Conservation (phyloP, 2,329 filamentous ascomycete species). For the Microcyclosporella mali region DNA sequence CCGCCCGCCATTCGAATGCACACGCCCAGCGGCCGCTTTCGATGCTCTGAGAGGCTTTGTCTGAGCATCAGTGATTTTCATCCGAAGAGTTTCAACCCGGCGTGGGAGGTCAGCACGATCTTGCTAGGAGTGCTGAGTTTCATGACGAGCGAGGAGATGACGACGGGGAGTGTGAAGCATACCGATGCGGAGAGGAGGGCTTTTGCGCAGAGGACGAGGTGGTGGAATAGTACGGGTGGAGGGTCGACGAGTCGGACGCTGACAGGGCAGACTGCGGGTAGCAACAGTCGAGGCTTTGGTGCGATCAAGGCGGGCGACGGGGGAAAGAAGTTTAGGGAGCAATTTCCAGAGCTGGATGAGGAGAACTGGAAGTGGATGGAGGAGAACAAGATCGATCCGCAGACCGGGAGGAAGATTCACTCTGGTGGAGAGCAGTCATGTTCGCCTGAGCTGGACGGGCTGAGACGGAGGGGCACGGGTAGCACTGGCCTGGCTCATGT, state of each 20-base stretch:
- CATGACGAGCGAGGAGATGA: constrained; percentile 99
- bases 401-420: constrained; percentile 55
- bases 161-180: constrained; percentile 79
- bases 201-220: constrained; percentile 70
- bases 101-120: constrained; percentile 97
- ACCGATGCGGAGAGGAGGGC: constrained; percentile 70
- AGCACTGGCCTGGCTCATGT: constrained; percentile 51
- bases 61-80: constrained; percentile 97
- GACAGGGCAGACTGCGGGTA: constrained; percentile 30
- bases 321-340: constrained; percentile 77
- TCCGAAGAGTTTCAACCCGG: constrained; percentile 94
- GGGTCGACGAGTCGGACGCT: constrained; percentile 57
- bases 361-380: constrained; percentile 93
- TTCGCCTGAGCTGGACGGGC: constrained; percentile 57
- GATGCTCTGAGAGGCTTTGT: constrained; percentile 84
- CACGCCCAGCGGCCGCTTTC: constrained; percentile 91
- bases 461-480: constrained; percentile 48
- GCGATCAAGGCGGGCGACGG: constrained; percentile 84
- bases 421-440: constrained; percentile 40
- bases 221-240: constrained; percentile 96
- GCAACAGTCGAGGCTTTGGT: constrained; percentile 59
- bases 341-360: constrained; percentile 83
- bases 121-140: constrained; percentile 89
- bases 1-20: constrained; percentile 98
- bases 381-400: constrained; percentile 69